A percentile compares a stretch with the other conserved stretches of the same genome.
Conservation (phyloP, 139 green algal species). For the Coelastrella sp. region DNA sequence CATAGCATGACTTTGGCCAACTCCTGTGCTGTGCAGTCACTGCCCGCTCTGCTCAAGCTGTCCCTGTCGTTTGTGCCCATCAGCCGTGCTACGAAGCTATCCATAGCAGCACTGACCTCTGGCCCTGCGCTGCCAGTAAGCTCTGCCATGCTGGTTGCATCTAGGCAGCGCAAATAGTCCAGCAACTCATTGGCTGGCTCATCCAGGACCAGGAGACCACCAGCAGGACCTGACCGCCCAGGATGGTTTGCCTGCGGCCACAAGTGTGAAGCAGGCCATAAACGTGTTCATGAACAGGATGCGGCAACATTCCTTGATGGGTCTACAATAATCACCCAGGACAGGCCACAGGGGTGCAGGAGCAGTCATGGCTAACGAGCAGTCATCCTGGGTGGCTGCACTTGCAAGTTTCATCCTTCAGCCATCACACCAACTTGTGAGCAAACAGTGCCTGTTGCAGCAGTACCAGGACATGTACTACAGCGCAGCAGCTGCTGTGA, state of each 20-base stretch:
- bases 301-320: no score
- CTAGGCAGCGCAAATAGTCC: conserved; percentile 81
- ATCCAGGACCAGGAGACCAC: conserved; percentile 14
- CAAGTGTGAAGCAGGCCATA: no score
- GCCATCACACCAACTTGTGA: background rate
- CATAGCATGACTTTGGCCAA: conserved; percentile 45
- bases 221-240: conserved; percentile 3
- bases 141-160: conserved; percentile 44
- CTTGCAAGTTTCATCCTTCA: no score
- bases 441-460: background rate
- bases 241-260: background rate
- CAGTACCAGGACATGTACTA: no score
- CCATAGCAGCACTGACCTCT: conserved; percentile 39
- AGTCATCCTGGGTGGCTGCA: no score
- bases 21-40: conserved; percentile 46
- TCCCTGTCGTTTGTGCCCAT: conserved; percentile 42
- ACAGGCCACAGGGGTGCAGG: no score
- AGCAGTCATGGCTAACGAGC: background rate
- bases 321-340: background rate
- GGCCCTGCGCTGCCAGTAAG: conserved; percentile 1
- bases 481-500: no score
- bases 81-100: conserved; percentile 47
- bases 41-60: conserved; percentile 35
- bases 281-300: no score
- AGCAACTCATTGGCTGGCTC: conserved; percentile 68